These are phyloP conservation scores for Solanum rostratum DNA, from an alignment of 257 asterid genomes.

Conservation along the genomic window DNA sequence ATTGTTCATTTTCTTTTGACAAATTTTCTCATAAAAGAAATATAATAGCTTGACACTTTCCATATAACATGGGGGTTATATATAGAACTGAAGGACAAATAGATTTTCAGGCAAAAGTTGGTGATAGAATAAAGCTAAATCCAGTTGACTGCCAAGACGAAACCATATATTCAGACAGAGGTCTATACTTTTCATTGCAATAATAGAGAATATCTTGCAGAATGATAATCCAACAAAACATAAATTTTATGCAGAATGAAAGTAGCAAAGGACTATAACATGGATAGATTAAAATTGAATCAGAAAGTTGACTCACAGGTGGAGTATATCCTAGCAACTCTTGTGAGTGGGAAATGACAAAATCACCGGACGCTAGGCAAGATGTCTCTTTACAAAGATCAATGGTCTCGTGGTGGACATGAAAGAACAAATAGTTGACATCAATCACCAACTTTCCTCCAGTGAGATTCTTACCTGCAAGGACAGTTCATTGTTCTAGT, in stretches of 20 bases:
- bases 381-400: constrained; percentile 66
- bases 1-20: no score
- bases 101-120: no score
- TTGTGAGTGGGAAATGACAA: constrained; percentile 64
- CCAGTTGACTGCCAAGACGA: no score
- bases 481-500: neutral
- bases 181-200: no score
- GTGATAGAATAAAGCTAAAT: no score
- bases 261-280: neutral
- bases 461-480: constrained; percentile 45
- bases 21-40: no score
- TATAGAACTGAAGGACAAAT: no score
- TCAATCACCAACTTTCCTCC: constrained; percentile 64
- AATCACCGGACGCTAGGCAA: constrained; percentile 72
- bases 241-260: neutral
- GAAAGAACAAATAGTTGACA: constrained; percentile 40
- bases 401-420: constrained; percentile 40
- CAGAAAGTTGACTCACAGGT: constrained; percentile 42
- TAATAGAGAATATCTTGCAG: no score
- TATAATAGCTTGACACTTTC: no score
- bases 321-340: constrained; percentile 70
- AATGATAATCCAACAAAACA: no score
- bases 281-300: neutral
- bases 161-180: no score
- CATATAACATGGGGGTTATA: no score